These are phyloP conservation scores for Solanum rostratum DNA, from an alignment of 257 asterid genomes.

Conservation along the genomic window DNA sequence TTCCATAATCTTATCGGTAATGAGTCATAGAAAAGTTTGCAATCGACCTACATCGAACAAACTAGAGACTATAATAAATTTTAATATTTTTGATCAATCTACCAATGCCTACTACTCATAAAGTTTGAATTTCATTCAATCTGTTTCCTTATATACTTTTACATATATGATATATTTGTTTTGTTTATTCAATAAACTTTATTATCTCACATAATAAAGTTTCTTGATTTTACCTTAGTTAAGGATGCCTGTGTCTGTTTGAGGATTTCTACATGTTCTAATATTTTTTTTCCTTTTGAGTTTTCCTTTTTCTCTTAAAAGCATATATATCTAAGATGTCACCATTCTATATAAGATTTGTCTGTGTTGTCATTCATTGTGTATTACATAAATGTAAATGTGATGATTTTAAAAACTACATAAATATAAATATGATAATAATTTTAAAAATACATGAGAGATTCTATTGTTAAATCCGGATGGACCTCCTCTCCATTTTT, in stretches of 20 bases:
- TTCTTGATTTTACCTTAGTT: no score
- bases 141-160: neutral
- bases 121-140: no score
- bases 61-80: neutral
- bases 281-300: neutral
- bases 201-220: no score
- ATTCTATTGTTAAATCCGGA: neutral
- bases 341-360: neutral
- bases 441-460: no score
- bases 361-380: neutral
- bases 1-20: neutral
- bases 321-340: no score
- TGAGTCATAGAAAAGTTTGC: neutral
- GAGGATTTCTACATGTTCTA: neutral
- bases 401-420: no score
- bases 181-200: no score
- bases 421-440: no score
- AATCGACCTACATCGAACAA: neutral
- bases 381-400: neutral
- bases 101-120: neutral
- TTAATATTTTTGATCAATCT: neutral
- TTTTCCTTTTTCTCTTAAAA: no score
- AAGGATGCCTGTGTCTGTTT: no score
- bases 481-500: no score
- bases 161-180: no score